Base-by-base conservation (phyloP, 345 rosid species). In the Theobroma cacao region DNA sequence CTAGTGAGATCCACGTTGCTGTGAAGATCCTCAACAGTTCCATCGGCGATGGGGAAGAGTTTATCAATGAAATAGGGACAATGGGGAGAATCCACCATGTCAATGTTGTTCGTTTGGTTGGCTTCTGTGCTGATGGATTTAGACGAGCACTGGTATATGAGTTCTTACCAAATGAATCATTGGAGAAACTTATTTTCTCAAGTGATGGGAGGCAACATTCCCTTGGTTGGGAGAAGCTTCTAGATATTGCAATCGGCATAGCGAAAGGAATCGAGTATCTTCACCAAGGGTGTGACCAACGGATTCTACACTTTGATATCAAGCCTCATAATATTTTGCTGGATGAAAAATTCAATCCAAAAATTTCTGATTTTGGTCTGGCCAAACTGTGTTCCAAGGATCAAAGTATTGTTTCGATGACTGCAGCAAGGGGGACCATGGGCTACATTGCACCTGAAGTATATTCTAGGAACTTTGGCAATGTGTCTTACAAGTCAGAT, bases 361-460 rank as follows among this genome's bases (percentile, higher is more conserved):
- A 68, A 43, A 40, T 68, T 36, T 14, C 80, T 17, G 69, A 78
- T 58, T 69, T 78, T 38, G 80, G 80, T 26, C 45, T 78, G 11
- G 75, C 80, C 75, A 78, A 78, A 14, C 28, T 78, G 55, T 69
- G 67, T 70, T 38, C 67, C 30, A 50, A 52, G 71, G 78, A 75
- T 26, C 61, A 65, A 65, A 66, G 61, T 33, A 43, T 8, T 4
- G 72, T 68, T 52, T 76, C 72, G 26, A 74, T 74, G 80, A 50
- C 61, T 3, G 65, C 45, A 43, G 80, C 67, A 9, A 47, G 75
- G 33, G 75, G 75, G 24, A 70, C 75, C 10, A 70, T 70, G 38
- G 75, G 75, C 7, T 80, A 80, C 58, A 80, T 80, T 22, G 83
- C 83, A 15, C 83, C 83, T 2, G 80, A 80, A 61, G 78, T 81